These are phyloP conservation scores for Pseudopyrenochaeta lycopersici DNA, from an alignment of 2,329 filamentous ascomycete genomes.

Conservation along the genomic window DNA sequence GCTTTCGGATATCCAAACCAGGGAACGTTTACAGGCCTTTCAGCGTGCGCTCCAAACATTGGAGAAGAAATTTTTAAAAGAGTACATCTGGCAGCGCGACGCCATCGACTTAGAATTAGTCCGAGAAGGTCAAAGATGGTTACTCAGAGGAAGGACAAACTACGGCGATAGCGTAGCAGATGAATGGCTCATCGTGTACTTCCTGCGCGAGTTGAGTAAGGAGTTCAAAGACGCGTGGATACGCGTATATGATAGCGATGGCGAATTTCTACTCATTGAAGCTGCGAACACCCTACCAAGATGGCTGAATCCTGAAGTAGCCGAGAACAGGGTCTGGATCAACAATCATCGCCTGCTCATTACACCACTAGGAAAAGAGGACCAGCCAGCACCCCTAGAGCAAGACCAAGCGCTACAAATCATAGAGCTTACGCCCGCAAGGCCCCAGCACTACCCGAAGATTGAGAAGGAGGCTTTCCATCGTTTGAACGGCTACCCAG, in stretches of 20 bases:
- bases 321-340: constrained; percentile 89
- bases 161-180: constrained; percentile 96
- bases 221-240: constrained; percentile 80
- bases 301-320: constrained; percentile 92
- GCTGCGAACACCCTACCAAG: constrained; percentile 85
- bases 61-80: constrained; percentile 71
- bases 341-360: constrained; percentile 78
- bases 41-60: constrained; percentile 74
- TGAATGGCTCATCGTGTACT: constrained; percentile 95
- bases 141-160: constrained; percentile 79
- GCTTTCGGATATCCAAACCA: constrained; percentile 63
- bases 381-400: constrained; percentile 57
- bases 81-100: constrained; percentile 96
- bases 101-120: constrained; percentile 73
- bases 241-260: constrained; percentile 84
- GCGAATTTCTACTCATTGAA: constrained; percentile 94
- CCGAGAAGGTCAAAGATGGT: constrained; percentile 66
- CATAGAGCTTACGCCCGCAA: constrained; percentile 64
- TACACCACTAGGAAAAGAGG: constrained; percentile 64
- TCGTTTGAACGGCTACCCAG: constrained; percentile 83
- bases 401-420: constrained; percentile 71
- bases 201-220: constrained; percentile 82
- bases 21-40: constrained; percentile 74
- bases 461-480: constrained; percentile 93
- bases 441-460: constrained; percentile 74